Conservation (phyloP, 495 filamentous ascomycete species). For the Haplographium delicatum region DNA sequence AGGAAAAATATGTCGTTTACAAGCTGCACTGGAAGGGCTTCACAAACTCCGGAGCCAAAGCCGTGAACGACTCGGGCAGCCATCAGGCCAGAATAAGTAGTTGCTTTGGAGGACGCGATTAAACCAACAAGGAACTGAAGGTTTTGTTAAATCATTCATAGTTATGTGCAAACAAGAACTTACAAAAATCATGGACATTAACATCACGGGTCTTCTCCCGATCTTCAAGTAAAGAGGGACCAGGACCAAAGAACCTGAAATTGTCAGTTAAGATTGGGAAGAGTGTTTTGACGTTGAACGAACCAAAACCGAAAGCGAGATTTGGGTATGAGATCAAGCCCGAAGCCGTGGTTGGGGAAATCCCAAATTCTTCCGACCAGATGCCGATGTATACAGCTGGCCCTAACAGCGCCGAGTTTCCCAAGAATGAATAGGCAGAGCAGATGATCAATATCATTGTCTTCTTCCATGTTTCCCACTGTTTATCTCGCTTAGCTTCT, state of each 20-base stretch:
- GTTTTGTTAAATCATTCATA: neutral
- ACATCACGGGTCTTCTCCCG: conserved; percentile 51
- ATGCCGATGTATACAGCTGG: conserved; percentile 57
- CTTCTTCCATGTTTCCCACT: conserved; percentile 57
- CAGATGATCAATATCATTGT: conserved; percentile 54
- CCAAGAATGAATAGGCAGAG: conserved; percentile 56
- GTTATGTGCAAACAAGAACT: conserved; percentile 17
- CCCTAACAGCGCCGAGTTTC: conserved; percentile 52
- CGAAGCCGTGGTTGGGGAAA: conserved; percentile 44
- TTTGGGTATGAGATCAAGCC: conserved; percentile 58
- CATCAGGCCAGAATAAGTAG: conserved; percentile 48
- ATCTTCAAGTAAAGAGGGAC: conserved; percentile 56
- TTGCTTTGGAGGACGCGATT: conserved; percentile 49
- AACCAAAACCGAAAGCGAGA: conserved; percentile 57
- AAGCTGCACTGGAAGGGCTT: conserved; percentile 57
- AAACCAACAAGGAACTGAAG: conserved; percentile 52
- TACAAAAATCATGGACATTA: conserved; percentile 43
- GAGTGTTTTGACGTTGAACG: neutral
- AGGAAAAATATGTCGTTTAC: conserved; percentile 66
- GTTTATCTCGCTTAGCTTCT: conserved; percentile 1
- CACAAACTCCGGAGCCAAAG: conserved; percentile 56
- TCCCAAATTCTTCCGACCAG: conserved; percentile 49
- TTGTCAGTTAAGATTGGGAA: neutral
- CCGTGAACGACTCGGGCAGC: conserved; percentile 48
- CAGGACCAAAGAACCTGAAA: conserved; percentile 51